Base-by-base conservation (phyloP, 768 basidiomycete genomes). In the Leucogyrophana mollusca region DNA sequence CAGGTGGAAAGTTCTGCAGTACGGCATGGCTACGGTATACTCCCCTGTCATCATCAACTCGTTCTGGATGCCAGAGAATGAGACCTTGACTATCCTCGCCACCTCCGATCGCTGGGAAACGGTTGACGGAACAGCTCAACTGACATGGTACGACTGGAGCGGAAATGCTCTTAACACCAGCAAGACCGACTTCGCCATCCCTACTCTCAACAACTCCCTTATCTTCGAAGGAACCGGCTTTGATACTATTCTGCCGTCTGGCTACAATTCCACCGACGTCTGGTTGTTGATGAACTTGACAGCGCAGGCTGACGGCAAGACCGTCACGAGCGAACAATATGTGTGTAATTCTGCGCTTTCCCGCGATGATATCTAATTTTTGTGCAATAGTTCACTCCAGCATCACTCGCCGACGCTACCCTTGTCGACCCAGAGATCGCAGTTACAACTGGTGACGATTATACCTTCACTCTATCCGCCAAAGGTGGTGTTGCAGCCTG, bases 121-220 rank as follows among this genome's bases (percentile, higher is more conserved):
- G 1, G 76, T 81, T 0, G 40, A 65, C 2, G 80, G 77, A 1
- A 58, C 54, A 2, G 78, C 72, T 3, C 71, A 74, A 58, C 52
- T 80, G 51, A 78, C 78, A 8, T 82, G 80, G 78, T 81, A 78
- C 49, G 77, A 77, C 53, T 82, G 80, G 79, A 53, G 51, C 13
- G 79, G 79, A 2, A 67, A 56, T 11, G 50, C 53, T 30, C 57
- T 82, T 24, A 59, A 61, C 44, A 65, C 73, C 14, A 70, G 56
- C 41, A 67, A 49, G 34, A 57, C 67, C 45, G 41, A 63, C 18
- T 77, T 81, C 54, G 60, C 63, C 13, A 67, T 76, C 0, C 77
- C 78, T 2, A 59, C 67, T 21, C 57, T 83, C 39, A 80, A 82
- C 55, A 78, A 77, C 49, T 72, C 77, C 20, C 43, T 77, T 13